A percentile compares a stretch with the other conserved stretches of the same genome.
phyloP scores from a whole-genome alignment of 208 protist genomes.

The Leptomonas pyrrhocoris region DNA sequence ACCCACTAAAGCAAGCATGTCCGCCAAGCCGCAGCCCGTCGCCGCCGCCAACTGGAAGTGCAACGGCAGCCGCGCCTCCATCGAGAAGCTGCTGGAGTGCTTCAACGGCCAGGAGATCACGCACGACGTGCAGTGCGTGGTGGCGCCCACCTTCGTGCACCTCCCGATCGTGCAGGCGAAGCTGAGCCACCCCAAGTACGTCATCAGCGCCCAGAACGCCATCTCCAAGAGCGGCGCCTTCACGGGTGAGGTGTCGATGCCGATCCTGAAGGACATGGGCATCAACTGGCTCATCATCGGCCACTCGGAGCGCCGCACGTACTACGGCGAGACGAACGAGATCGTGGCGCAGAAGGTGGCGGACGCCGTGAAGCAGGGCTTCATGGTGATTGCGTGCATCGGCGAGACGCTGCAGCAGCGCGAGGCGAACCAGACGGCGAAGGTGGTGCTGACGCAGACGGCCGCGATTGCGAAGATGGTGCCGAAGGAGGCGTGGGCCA shows the following conservation, averaged over 20 bases:
- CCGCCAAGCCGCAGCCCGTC: conserved; percentile 87
- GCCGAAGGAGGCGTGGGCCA: conserved; percentile 83
- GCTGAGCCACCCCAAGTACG: conserved; percentile 74
- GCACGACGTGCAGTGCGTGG: conserved; percentile 89
- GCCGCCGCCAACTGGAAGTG: conserved; percentile 96
- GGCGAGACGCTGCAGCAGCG: conserved; percentile 96
- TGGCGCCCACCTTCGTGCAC: conserved; percentile 80
- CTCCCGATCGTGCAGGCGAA: conserved; percentile 72
- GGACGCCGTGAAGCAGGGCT: conserved; percentile 75
- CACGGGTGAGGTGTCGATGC: conserved; percentile 87
- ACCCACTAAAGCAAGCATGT: conserved; percentile 30
- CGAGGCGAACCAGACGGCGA: conserved; percentile 89
- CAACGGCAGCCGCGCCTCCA: conserved; percentile 86
- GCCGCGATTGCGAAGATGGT: conserved; percentile 78
- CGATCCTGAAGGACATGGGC: conserved; percentile 94
- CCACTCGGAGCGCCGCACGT: conserved; percentile 96
- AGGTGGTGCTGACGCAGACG: conserved; percentile 92
- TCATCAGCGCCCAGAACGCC: conserved; percentile 86
- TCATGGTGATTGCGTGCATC: conserved; percentile 97
- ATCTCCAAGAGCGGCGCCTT: conserved; percentile 88
- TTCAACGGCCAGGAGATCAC: conserved; percentile 74
- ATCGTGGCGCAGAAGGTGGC: conserved; percentile 94
- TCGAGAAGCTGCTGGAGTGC: conserved; percentile 69
- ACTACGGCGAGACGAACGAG: conserved; percentile 94
- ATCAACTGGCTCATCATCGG: conserved; percentile 96